Evolutionary conservation across 371 early-diverging fungal species (phyloP), one percentile per base, ranked within the genome.

Genomic region (Zopfochytrium polystomum): DNA sequence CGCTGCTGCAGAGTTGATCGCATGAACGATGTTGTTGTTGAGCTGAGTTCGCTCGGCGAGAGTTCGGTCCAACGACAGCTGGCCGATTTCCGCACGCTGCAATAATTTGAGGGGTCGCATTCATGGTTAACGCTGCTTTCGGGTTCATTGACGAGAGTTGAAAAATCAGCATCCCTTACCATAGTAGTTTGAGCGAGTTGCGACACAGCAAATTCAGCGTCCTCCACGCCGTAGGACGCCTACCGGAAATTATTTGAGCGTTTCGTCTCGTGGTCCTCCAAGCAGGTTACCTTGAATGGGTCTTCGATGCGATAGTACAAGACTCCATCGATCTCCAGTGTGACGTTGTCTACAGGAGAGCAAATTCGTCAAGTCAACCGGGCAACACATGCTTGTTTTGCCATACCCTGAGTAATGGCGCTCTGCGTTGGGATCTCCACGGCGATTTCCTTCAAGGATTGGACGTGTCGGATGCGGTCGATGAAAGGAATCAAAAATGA

Each of bases 111-210:
- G 31, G 11, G 29, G 29, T 15, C 7, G 29, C 31, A n/a, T 38
- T 38, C 18, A 18, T n/a, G n/a, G n/a, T n/a, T n/a, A n/a, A n/a
- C n/a, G n/a, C n/a, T n/a, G n/a, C n/a, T n/a, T n/a, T n/a, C n/a
- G 2, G 2, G 25, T 48, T 48, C 22, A 13, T 7, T 9, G 46
- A 0, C 9, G 46, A 42, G 26, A 3, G 15, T 25, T 6, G 18
- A 35, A 20, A 25, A 0, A 13, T 0, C 7, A 43, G 33, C 15
- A 43, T 13, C 33, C 7, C 30, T 32, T 54, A 68, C 71, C 96
- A 96, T 96, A 0, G 97, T 95, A 0, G 98, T 98, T 72, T 96
- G 96, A 26, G 98, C 98, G 55, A 98, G 83, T 72, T 96, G 97
- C 2, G 92, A 83, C 44, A 98, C 84, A 5, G 96, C 92, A 76